Conservation (phyloP, 305 asterid species). For the Withania somnifera region DNA sequence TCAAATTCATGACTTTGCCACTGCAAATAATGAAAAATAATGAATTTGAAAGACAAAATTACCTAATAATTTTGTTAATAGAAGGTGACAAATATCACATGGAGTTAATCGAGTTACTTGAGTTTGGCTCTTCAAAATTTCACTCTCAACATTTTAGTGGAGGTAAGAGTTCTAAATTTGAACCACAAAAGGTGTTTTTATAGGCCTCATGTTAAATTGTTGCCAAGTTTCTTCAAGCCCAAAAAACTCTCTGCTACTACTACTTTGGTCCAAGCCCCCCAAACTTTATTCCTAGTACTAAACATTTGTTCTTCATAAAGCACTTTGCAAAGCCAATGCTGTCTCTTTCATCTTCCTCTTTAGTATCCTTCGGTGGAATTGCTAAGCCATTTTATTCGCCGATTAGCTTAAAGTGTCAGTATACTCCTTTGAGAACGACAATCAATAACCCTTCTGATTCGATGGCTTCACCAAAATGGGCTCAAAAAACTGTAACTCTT, state of each 20-base stretch:
- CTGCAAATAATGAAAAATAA: too few species aligned
- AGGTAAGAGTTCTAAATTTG: background rate
- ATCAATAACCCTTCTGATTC: background rate
- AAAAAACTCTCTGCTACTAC: background rate
- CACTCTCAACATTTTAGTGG: background rate
- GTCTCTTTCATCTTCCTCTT: background rate
- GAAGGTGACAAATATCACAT: too few species aligned
- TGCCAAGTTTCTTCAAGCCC: background rate
- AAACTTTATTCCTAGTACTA: too few species aligned
- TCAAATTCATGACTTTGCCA: too few species aligned
- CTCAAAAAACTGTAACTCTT: slow-evolving; percentile 62
- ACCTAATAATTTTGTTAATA: too few species aligned
- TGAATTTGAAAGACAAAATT: too few species aligned
- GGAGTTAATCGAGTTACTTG: too few species aligned
- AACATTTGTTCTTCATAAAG: background rate
- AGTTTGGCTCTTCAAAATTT: too few species aligned
- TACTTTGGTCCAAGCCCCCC: background rate
- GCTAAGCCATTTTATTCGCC: background rate
- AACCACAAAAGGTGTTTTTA: background rate
- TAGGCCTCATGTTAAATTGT: background rate
- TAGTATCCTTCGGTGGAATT: background rate
- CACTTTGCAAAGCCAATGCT: slow-evolving; percentile 7
- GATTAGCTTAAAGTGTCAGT: background rate
- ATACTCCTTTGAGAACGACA: background rate
- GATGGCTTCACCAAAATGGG: slow-evolving; percentile 51